phyloP scores from a whole-genome alignment of 2,329 filamentous ascomycete genomes.

The Fusarium sp. region DNA sequence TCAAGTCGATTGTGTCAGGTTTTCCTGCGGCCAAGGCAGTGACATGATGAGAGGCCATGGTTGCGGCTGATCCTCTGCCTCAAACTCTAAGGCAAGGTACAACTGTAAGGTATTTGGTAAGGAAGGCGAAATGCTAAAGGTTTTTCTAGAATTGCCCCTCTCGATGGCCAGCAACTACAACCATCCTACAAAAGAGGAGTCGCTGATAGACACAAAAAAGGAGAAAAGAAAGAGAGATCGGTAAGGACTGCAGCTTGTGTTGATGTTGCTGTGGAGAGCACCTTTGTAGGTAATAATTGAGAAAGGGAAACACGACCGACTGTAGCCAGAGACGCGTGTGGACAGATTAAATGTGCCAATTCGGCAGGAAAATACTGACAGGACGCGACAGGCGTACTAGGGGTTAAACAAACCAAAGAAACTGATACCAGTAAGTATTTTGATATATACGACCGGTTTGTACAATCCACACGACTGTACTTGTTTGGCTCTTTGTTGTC shows the following conservation, averaged over 20 bases:
- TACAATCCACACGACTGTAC: slow-evolving; percentile 17
- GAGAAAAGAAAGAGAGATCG: neutral
- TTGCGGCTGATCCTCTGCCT: slow-evolving; percentile 35
- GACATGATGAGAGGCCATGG: slow-evolving; percentile 18
- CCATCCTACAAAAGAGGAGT: slow-evolving; percentile 39
- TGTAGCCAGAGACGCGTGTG: slow-evolving; percentile 35
- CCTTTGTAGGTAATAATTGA: slow-evolving; percentile 24
- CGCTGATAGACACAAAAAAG: slow-evolving; percentile 1
- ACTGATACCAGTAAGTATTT: neutral
- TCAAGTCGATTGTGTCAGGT: slow-evolving; percentile 38
- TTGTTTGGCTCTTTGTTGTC: slow-evolving; percentile 29
- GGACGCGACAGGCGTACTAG: slow-evolving; percentile 3
- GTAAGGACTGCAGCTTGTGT: slow-evolving; percentile 13
- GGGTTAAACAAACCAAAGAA: neutral
- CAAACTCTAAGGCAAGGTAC: slow-evolving; percentile 28
- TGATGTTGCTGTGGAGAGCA: slow-evolving; percentile 20
- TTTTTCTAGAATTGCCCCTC: slow-evolving; percentile 47
- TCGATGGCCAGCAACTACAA: slow-evolving; percentile 39
- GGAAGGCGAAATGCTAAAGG: slow-evolving; percentile 29
- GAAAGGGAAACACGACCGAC: slow-evolving; percentile 26
- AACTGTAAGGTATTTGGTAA: neutral
- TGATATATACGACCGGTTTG: neutral
- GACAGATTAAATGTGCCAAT: slow-evolving; percentile 22
- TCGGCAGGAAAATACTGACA: slow-evolving; percentile 12
- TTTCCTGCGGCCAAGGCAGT: slow-evolving; percentile 14